These are phyloP conservation scores for Scheffersomyces quercinus DNA, from an alignment of 1,139 yeast species.

Conservation along the genomic window DNA sequence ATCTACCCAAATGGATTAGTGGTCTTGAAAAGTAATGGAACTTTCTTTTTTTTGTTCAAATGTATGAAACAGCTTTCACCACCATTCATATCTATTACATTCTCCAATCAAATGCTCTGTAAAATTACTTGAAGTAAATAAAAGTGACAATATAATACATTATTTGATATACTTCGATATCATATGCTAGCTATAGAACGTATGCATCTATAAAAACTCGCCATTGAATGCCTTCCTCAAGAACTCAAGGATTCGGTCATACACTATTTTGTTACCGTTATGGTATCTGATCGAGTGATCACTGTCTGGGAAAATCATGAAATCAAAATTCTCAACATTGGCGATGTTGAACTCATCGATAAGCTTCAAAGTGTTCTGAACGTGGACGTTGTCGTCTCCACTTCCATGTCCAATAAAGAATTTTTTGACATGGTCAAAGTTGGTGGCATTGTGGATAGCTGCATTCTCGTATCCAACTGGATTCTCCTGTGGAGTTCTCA, in stretches of 20 bases:
- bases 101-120: no score
- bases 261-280: constrained; percentile 67
- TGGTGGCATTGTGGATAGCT: constrained; percentile 50
- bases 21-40: no score
- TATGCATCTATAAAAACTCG: constrained; percentile 23
- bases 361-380: constrained; percentile 67
- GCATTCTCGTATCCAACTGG: constrained; percentile 55
- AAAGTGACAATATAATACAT: no score
- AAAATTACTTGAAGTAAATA: no score
- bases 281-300: constrained; percentile 73
- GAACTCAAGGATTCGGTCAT: constrained; percentile 65
- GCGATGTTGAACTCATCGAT: constrained; percentile 61
- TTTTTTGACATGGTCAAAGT: constrained; percentile 52
- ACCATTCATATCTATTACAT: no score
- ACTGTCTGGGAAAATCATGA: constrained; percentile 77
- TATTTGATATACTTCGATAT: no score
- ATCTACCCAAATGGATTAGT: no score
- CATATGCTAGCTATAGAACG: no score
- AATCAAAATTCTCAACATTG: constrained; percentile 67
- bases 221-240: constrained; percentile 55
- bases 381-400: constrained; percentile 82
- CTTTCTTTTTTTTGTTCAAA: no score
- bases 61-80: no score
- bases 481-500: constrained; percentile 69
- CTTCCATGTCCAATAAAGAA: constrained; percentile 77